Percentiles rank a stretch among this genome's conserved stretches.
phyloP scores from a whole-genome alignment of 805 yeast species.

The Zygoascus bituminiphila region DNA sequence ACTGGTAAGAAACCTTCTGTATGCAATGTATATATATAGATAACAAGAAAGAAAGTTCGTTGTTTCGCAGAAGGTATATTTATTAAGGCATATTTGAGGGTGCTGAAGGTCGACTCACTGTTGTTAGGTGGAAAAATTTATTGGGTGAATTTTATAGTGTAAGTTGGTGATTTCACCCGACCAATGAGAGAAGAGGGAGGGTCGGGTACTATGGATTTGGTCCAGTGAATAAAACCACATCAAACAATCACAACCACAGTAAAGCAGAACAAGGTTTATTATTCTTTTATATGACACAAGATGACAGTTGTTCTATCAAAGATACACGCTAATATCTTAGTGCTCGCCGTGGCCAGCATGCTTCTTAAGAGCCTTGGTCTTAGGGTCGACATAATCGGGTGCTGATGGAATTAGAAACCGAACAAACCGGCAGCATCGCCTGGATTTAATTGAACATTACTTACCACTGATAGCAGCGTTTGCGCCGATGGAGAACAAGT shows the following conservation, averaged over 20 bases:
- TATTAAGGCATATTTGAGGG: too few species aligned
- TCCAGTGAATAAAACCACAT: too few species aligned
- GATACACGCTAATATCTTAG: constrained; percentile 1
- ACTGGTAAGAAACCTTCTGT: background rate
- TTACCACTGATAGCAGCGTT: constrained; percentile 6
- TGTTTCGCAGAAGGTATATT: background rate
- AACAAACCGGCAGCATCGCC: background rate
- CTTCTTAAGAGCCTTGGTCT: constrained; percentile 3
- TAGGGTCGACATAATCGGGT: constrained; percentile 4
- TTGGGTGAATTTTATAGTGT: too few species aligned
- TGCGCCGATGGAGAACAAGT: background rate
- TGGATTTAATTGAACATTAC: background rate
- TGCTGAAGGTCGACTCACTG: too few species aligned
- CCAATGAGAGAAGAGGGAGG: background rate
- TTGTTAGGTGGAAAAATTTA: too few species aligned
- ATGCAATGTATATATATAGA: background rate
- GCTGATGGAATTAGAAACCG: background rate
- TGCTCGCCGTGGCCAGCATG: constrained; percentile 3
- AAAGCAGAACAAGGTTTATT: too few species aligned
- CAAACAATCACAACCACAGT: too few species aligned
- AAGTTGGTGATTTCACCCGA: background rate
- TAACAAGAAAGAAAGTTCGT: background rate
- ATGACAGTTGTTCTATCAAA: background rate
- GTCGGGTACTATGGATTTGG: background rate
- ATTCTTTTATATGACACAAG: background rate